Base-by-base conservation (phyloP, 495 filamentous ascomycete genomes). In the Xylaria bambusicola region DNA sequence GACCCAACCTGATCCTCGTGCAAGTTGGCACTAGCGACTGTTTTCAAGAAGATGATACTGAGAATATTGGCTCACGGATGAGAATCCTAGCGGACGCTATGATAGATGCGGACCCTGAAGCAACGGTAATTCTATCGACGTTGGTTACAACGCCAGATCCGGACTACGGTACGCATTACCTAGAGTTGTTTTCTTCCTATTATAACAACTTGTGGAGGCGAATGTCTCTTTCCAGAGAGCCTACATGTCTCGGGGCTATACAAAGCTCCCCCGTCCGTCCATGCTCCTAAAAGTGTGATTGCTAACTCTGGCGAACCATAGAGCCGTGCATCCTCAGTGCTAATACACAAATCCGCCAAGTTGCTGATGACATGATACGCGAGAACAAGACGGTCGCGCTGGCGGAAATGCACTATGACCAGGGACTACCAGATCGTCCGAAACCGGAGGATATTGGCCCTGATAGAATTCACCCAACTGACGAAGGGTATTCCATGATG, bases 401-500 rank as follows among this genome's bases (percentile, higher is more conserved):
- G 21, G 56, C 62, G 6, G 66, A 63, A 13, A 67, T 67, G 55
- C 61, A 72, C 29, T 63, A 62, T 57, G 49, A 65, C 44, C 56
- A 71, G 53, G 52, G 55, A 31, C 36, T 63, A 1, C 52, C 76
- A 33, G 21, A 65, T 60, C 66, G 69, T n/a, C 62, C 67, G 13
- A 18, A 52, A 52, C 60, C 67, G 29, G 52, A 68, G 38, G 49
- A 69, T 60, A 66, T 71, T 66, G 57, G 63, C 7, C 20, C 29
- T 38, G 62, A 69, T 51, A 44, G 59, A 2, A 61, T 64, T 13
- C 78, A 80, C 58, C 79, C 77, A 1, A 79, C 72, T 15, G 71
- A 80, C 62, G 52, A 49, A 13, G 77, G 76, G 1, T 82, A 82
- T 56, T 54, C 63, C n/a, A 74, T 76, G 68, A 79, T 81, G 77